These are phyloP conservation scores for Chlamydomonas schloesseri DNA, from an alignment of 139 green algal species.

Conservation along the genomic window DNA sequence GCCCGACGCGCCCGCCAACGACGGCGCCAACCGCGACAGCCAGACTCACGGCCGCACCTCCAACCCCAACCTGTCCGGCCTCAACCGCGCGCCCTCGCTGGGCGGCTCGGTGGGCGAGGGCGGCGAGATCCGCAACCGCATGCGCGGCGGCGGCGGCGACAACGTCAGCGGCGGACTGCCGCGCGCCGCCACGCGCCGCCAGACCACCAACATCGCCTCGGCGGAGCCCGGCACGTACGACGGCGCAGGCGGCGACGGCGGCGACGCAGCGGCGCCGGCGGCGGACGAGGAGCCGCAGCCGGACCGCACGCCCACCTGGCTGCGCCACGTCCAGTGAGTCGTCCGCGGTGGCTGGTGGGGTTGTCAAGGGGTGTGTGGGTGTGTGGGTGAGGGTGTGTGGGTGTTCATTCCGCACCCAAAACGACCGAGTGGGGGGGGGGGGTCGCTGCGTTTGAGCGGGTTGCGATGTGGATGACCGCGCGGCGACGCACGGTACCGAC, in stretches of 20 bases:
- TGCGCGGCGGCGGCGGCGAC: slow-evolving; percentile 55
- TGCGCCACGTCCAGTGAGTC: slow-evolving; percentile 27
- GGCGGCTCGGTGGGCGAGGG: slow-evolving; percentile 37
- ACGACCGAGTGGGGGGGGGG: no score
- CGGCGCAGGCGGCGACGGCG: neutral
- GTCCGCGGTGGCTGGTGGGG: no score
- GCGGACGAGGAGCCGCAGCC: slow-evolving; percentile 37
- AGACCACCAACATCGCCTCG: neutral
- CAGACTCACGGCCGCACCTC: neutral
- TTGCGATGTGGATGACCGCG: no score
- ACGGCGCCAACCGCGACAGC: neutral
- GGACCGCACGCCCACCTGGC: slow-evolving; percentile 11
- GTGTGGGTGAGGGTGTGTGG: no score
- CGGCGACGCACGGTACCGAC: no score
- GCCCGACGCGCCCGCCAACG: neutral
- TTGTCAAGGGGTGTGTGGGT: no score
- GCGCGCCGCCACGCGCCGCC: slow-evolving; percentile 12
- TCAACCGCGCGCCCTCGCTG: slow-evolving; percentile 23
- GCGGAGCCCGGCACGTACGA: neutral
- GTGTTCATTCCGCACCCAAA: no score
- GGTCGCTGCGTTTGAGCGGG: no score
- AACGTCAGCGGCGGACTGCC: slow-evolving; percentile 32
- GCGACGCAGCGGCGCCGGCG: neutral
- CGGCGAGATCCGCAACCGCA: slow-evolving; percentile 52
- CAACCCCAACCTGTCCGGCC: slow-evolving; percentile 10